Conservation (phyloP, 2,329 filamentous ascomycete genomes). For the Fusarium pseudocircinatum region DNA sequence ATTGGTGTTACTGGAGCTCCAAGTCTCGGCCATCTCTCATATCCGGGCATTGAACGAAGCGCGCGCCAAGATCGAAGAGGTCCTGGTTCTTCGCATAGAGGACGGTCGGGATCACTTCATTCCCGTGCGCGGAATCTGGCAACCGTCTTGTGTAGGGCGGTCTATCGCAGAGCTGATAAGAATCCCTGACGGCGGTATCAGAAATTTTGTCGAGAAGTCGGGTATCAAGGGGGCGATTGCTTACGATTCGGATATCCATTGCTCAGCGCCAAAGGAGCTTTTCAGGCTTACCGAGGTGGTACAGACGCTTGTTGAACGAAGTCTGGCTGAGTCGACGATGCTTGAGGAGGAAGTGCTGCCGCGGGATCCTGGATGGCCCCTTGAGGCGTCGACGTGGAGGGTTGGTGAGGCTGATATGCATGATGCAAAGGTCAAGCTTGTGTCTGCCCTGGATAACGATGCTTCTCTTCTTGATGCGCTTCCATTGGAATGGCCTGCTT, state of each 20-base stretch:
- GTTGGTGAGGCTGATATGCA: slow-evolving; percentile 37
- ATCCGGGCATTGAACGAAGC: slow-evolving; percentile 78
- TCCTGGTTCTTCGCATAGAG: slow-evolving; percentile 84
- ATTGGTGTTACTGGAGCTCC: slow-evolving; percentile 72
- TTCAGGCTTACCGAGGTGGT: slow-evolving; percentile 89
- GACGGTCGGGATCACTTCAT: slow-evolving; percentile 93
- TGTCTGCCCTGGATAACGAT: slow-evolving; percentile 80
- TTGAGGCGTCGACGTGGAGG: slow-evolving; percentile 56
- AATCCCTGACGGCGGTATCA: slow-evolving; percentile 82
- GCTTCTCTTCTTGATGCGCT: slow-evolving; percentile 69
- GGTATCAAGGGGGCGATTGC: slow-evolving; percentile 60
- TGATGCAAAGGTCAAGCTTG: slow-evolving; percentile 50
- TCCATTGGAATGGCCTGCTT: slow-evolving; percentile 67
- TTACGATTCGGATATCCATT: slow-evolving; percentile 69
- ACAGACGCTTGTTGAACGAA: slow-evolving; percentile 65
- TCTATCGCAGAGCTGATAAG: slow-evolving; percentile 89
- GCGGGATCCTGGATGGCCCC: slow-evolving; percentile 68
- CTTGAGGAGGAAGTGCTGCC: slow-evolving; percentile 64
- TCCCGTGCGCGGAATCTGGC: slow-evolving; percentile 80
- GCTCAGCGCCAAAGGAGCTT: slow-evolving; percentile 87
- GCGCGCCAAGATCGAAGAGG: slow-evolving; percentile 76
- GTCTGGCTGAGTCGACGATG: slow-evolving; percentile 70
- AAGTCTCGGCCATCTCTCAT: slow-evolving; percentile 70
- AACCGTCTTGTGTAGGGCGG: slow-evolving; percentile 82
- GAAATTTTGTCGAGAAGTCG: slow-evolving; percentile 57